Evolutionary conservation across 106 monocot genomes (phyloP).

Genomic region (Cymbidium sinense): DNA sequence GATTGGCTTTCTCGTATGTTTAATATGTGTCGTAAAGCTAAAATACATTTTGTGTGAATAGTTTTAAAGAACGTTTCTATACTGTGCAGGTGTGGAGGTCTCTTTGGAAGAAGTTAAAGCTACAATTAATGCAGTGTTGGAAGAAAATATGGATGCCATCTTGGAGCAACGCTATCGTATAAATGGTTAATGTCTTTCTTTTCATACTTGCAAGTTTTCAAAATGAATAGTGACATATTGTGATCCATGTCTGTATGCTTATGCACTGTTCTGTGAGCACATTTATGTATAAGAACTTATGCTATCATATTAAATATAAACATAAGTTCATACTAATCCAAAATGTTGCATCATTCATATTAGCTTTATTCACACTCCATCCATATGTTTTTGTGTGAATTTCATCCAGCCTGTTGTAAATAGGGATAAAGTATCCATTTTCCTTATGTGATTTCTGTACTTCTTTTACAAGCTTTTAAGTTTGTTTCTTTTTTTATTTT

Average conservation of each 20-base stretch:
- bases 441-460: background rate
- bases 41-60: background rate
- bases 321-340: background rate
- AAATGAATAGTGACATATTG: background rate
- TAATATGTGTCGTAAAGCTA: background rate
- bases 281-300: background rate
- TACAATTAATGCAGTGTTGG: conserved; percentile 40
- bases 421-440: background rate
- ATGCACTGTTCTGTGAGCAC: background rate
- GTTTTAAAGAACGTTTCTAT: background rate
- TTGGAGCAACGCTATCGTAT: conserved; percentile 77
- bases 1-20: background rate
- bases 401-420: background rate
- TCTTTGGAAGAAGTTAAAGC: conserved; percentile 81
- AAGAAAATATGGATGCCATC: conserved; percentile 68
- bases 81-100: conserved; percentile 71
- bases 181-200: conserved; percentile 48
- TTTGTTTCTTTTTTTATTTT: background rate
- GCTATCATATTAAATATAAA: background rate
- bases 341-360: background rate
- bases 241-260: background rate
- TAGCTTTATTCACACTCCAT: background rate
- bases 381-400: conserved; percentile 2
- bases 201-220: background rate
- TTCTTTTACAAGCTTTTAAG: background rate